Evolutionary conservation across 192 early-diverging fungal species (phyloP).

Genomic region (Umbelopsis sp.): DNA sequence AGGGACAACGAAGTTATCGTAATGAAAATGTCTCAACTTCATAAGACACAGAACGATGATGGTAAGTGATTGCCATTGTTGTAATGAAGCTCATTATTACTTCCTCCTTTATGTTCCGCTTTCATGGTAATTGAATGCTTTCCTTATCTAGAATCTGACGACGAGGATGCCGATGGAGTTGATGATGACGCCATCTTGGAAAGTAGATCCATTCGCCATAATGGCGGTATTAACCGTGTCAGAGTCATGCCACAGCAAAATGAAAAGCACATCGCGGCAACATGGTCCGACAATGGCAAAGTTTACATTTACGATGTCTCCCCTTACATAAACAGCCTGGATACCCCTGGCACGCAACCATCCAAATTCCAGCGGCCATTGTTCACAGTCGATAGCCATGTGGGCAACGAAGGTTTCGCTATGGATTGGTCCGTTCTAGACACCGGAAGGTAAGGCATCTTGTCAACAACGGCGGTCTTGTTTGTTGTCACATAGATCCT

Average conservation of each 20-base stretch:
- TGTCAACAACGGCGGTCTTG: background rate
- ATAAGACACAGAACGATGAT: conserved; percentile 92
- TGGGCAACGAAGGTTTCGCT: conserved; percentile 87
- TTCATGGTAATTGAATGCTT: background rate
- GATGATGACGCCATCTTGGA: conserved; percentile 97
- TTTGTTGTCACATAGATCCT: background rate
- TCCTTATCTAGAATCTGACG: conserved; percentile 58
- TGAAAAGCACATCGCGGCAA: conserved; percentile 80
- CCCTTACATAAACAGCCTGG: conserved; percentile 72
- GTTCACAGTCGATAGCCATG: conserved; percentile 81
- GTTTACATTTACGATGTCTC: conserved; percentile 92
- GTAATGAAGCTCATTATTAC: background rate
- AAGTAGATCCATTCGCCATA: conserved; percentile 76
- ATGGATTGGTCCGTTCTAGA: conserved; percentile 90
- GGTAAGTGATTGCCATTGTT: conserved; percentile 6
- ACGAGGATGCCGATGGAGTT: conserved; percentile 79
- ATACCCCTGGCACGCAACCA: conserved; percentile 77
- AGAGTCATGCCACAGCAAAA: conserved; percentile 51
- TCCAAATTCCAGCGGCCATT: conserved; percentile 68
- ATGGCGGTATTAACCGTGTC: conserved; percentile 92
- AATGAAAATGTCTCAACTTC: conserved; percentile 94
- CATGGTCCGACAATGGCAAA: conserved; percentile 95
- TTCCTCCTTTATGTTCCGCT: too few species aligned
- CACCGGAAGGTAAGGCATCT: conserved; percentile 46
- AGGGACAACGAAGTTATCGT: conserved; percentile 90